These are phyloP conservation scores for Triticum timopheevii DNA, from an alignment of 176 grass and related monocot genomes.

Conservation along the genomic window DNA sequence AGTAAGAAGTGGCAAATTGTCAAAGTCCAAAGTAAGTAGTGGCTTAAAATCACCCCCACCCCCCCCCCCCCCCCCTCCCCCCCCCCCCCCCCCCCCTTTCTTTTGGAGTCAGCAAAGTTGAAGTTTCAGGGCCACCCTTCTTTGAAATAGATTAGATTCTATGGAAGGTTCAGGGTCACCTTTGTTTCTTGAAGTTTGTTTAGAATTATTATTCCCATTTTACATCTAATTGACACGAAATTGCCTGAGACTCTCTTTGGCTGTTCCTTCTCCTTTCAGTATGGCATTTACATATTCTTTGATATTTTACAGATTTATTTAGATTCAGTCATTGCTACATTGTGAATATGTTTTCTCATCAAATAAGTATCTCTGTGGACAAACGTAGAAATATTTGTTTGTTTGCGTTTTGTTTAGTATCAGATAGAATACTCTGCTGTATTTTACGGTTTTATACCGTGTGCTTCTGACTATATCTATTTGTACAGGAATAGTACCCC, in stretches of 20 bases:
- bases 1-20: too few species aligned
- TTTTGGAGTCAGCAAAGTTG: not conserved
- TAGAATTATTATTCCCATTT: not conserved
- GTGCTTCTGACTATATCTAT: slow-evolving; percentile 12
- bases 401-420: not conserved
- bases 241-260: not conserved
- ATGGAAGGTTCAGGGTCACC: not conserved
- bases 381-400: slow-evolving; percentile 1
- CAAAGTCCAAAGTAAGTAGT: too few species aligned
- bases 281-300: not conserved
- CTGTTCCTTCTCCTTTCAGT: slow-evolving; percentile 2
- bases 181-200: slow-evolving; percentile 12
- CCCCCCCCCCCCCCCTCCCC: too few species aligned
- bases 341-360: slow-evolving; percentile 10
- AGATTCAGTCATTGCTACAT: not conserved
- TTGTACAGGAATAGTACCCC: slow-evolving; percentile 72
- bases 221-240: not conserved
- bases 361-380: not conserved
- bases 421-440: not conserved
- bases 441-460: not conserved
- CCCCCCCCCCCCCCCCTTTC: too few species aligned
- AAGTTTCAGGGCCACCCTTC: not conserved
- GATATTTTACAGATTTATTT: not conserved
- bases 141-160: slow-evolving; percentile 2
- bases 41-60: too few species aligned